A percentile compares a stretch with the other conserved stretches of the same genome.
Evolutionary conservation across 805 yeast genomes (phyloP).

Genomic region (Ogataea pignaliae): DNA sequence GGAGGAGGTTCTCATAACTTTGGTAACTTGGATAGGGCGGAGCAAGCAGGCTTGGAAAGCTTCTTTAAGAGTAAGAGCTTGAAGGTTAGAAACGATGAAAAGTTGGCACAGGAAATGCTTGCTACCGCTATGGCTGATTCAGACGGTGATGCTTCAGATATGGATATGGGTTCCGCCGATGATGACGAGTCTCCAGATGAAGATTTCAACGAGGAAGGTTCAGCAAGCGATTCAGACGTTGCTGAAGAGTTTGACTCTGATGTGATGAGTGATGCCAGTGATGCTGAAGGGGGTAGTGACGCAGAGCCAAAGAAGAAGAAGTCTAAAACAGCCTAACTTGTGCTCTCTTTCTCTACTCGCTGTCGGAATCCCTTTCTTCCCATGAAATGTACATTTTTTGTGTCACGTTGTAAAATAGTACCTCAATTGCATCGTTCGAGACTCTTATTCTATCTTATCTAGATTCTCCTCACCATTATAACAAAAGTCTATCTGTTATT

Average conservation of each 20-base stretch:
- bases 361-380: no score
- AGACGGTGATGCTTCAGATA: constrained; percentile 55
- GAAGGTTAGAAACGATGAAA: constrained; percentile 82
- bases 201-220: constrained; percentile 65
- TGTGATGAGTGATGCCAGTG: constrained; percentile 30
- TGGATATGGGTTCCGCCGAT: constrained; percentile 69
- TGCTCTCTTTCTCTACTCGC: no score
- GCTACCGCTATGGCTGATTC: constrained; percentile 68
- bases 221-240: constrained; percentile 41
- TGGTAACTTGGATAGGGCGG: constrained; percentile 86
- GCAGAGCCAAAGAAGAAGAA: constrained; percentile 27
- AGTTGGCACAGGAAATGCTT: constrained; percentile 76
- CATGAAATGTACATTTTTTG: no score
- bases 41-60: constrained; percentile 72
- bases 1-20: constrained; percentile 72
- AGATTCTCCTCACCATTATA: no score
- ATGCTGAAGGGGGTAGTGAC: constrained; percentile 22
- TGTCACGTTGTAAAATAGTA: no score
- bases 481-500: no score
- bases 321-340: constrained; percentile 10
- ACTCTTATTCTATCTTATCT: no score
- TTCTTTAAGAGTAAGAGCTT: constrained; percentile 76
- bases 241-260: constrained; percentile 85
- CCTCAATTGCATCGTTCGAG: no score
- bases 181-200: constrained; percentile 79